Evolutionary conservation across 2,329 filamentous ascomycete genomes (phyloP).

Genomic region (Cyphellophora attinorum): DNA sequence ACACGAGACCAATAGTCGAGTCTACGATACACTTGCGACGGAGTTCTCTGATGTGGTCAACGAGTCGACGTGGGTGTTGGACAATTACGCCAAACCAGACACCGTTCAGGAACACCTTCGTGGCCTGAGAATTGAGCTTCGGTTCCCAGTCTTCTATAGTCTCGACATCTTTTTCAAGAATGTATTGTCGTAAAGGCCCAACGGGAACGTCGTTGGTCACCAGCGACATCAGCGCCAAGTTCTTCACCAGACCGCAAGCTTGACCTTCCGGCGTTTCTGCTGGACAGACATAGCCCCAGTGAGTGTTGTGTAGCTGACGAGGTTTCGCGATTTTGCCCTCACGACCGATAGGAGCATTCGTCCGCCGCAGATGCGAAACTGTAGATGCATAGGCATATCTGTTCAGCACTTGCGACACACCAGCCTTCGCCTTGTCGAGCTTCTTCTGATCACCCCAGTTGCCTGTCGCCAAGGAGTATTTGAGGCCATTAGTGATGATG

Average conservation of each 20-base stretch:
- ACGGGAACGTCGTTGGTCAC: constrained; percentile 91
- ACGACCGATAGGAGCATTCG: constrained; percentile 93
- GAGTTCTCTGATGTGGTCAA: constrained; percentile 66
- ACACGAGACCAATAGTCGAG: constrained; percentile 85
- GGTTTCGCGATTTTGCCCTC: constrained; percentile 98
- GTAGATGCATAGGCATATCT: constrained; percentile 96
- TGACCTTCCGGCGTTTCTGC: constrained; percentile 97
- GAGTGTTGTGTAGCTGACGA: constrained; percentile 93
- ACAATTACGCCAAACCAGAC: constrained; percentile 90
- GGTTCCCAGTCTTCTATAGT: constrained; percentile 92
- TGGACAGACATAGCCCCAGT: constrained; percentile 95
- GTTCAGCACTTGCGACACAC: constrained; percentile 96
- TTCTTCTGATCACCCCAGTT: constrained; percentile 99
- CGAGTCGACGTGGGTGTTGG: constrained; percentile 75
- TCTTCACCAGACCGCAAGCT: constrained; percentile 96
- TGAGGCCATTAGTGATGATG: constrained; percentile 85
- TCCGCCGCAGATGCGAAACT: constrained; percentile 88
- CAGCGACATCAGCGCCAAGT: constrained; percentile 94
- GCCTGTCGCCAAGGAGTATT: constrained; percentile 93
- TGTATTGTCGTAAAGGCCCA: constrained; percentile 85
- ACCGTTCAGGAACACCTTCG: constrained; percentile 96
- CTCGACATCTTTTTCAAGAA: constrained; percentile 94
- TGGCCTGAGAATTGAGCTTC: constrained; percentile 75
- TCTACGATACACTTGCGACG: constrained; percentile 75
- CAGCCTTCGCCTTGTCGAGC: constrained; percentile 84